These are phyloP conservation scores for Cantharellus cinnabarinus DNA, from an alignment of 768 basidiomycete species.

Conservation along the genomic window DNA sequence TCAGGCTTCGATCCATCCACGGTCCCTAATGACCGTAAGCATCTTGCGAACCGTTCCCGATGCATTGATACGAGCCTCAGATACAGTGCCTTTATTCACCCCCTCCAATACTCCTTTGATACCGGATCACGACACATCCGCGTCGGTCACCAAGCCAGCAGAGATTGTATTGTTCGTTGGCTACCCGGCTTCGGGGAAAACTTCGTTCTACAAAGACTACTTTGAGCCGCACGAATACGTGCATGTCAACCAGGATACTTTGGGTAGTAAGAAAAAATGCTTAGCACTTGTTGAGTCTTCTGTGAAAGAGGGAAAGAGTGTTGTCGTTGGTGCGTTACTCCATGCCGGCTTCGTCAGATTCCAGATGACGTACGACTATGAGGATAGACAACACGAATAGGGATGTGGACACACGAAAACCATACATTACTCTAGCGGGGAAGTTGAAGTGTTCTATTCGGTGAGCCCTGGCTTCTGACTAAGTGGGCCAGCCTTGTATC, in stretches of 20 bases:
- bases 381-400: constrained; percentile 80
- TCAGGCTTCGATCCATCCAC: constrained; percentile 48
- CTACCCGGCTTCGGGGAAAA: constrained; percentile 54
- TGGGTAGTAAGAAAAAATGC: constrained; percentile 60
- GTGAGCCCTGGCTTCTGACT: constrained; percentile 16
- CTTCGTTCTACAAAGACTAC: constrained; percentile 50
- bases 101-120: constrained; percentile 22
- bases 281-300: constrained; percentile 38
- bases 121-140: constrained; percentile 11
- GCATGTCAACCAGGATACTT: constrained; percentile 73
- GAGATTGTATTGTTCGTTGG: constrained; percentile 46
- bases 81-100: constrained; percentile 20
- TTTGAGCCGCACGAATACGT: constrained; percentile 50
- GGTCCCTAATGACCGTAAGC: constrained; percentile 18
- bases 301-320: constrained; percentile 35
- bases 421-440: constrained; percentile 50
- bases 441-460: constrained; percentile 33
- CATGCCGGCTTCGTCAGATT: not conserved
- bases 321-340: constrained; percentile 48
- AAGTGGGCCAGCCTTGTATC: too few species aligned
- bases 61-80: not conserved
- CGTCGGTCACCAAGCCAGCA: not conserved
- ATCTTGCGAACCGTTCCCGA: not conserved
- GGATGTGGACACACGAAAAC: constrained; percentile 40
- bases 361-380: not conserved